Evolutionary conservation across 169 alveolate genomes (phyloP).

Genomic region (Cryptosporidium andersoni): DNA sequence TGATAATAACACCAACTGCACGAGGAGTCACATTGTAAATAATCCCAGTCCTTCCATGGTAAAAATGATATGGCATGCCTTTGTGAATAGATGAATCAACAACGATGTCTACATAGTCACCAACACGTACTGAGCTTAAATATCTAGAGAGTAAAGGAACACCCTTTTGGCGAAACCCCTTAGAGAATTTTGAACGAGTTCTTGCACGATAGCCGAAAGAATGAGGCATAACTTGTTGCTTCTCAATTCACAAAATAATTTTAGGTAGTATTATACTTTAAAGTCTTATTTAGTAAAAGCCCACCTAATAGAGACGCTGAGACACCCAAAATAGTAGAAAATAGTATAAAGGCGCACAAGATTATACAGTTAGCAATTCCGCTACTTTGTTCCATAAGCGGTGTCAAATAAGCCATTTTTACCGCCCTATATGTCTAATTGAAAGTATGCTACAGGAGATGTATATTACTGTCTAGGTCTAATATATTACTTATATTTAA

Average conservation of each 20-base stretch:
- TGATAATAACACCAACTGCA: conserved; percentile 96
- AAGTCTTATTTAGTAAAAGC: not conserved
- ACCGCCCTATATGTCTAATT: too few species aligned
- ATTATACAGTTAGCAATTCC: too few species aligned
- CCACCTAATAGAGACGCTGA: conserved; percentile 54
- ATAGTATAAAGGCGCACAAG: too few species aligned
- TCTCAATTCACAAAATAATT: not conserved
- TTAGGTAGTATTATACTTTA: not conserved
- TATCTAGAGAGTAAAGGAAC: conserved; percentile 92
- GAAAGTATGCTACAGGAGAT: too few species aligned
- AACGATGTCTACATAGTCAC: conserved; percentile 97
- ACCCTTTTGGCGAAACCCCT: conserved; percentile 95
- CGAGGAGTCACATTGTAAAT: conserved; percentile 96
- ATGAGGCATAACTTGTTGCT: conserved; percentile 73
- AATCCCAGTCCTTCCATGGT: conserved; percentile 99
- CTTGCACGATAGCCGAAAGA: conserved; percentile 97
- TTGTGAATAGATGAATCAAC: conserved; percentile 97
- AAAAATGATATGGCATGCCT: conserved; percentile 98
- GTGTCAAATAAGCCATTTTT: too few species aligned
- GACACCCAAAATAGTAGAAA: conserved; percentile 5
- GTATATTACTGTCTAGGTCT: too few species aligned
- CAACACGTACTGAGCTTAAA: conserved; percentile 89
- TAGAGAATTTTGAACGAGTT: conserved; percentile 96
- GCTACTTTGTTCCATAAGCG: too few species aligned
- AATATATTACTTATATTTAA: too few species aligned